Conservation (phyloP, 306 rosid genomes). For the Prunus kanzakura region DNA sequence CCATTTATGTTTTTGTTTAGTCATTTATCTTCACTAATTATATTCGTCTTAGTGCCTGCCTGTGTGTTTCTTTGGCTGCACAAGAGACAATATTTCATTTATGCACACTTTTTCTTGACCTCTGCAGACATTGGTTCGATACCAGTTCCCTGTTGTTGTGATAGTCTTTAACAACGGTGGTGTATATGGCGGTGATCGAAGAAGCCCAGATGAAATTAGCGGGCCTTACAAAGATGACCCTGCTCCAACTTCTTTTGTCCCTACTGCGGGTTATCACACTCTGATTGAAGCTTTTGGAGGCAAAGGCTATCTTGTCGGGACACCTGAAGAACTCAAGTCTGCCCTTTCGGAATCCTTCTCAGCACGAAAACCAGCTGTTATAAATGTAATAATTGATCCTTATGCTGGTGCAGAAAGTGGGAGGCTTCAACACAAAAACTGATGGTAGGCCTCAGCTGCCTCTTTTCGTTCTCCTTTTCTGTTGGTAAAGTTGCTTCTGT, state of each 20-base stretch:
- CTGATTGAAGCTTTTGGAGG: constrained; percentile 99
- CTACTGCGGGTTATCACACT: constrained; percentile 69
- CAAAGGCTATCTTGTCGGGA: constrained; percentile 70
- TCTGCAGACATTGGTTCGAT: constrained; percentile 86
- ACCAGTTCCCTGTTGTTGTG: constrained; percentile 82
- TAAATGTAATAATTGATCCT: constrained; percentile 80
- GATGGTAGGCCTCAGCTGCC: constrained; percentile 13
- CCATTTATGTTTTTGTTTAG: background rate
- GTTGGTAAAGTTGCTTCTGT: background rate
- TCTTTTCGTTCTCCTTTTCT: background rate
- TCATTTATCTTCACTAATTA: background rate
- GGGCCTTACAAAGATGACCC: constrained; percentile 92
- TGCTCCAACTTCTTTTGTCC: constrained; percentile 89
- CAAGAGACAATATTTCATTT: constrained; percentile 1
- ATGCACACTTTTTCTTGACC: constrained; percentile 12
- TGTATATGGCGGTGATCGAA: constrained; percentile 68
- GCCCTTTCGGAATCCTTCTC: constrained; percentile 79
- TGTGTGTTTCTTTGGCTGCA: background rate
- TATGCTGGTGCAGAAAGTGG: constrained; percentile 97
- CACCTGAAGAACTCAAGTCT: constrained; percentile 75
- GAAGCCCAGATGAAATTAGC: constrained; percentile 60
- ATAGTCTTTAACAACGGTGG: constrained; percentile 96
- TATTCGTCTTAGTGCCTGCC: background rate
- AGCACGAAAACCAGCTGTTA: constrained; percentile 73
- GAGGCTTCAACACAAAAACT: constrained; percentile 89